These are phyloP conservation scores for Nannochloropsis salina DNA, from an alignment of 108 stramenopile species.

Conservation along the genomic window DNA sequence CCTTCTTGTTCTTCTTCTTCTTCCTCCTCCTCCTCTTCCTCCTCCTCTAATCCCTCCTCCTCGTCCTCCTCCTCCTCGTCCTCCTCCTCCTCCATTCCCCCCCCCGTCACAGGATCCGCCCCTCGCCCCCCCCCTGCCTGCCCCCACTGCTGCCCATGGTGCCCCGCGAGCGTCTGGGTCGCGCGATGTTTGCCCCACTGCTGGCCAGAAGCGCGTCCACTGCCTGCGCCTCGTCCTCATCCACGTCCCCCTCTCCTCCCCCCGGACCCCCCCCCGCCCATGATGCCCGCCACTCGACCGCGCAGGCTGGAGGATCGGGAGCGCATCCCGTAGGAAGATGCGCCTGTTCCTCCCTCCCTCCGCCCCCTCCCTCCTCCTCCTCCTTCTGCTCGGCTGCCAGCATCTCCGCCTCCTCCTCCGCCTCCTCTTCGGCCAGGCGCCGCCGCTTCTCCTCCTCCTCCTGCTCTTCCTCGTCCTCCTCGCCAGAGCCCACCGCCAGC, in stretches of 20 bases:
- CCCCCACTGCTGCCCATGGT: background rate
- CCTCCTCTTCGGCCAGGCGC: background rate
- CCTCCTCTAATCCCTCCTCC: too few species aligned
- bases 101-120: too few species aligned
- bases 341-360: background rate
- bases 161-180: background rate
- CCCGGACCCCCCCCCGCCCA: background rate
- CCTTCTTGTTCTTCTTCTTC: too few species aligned
- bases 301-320: background rate
- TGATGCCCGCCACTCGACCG: background rate
- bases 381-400: background rate
- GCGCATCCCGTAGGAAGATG: background rate
- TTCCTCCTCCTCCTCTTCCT: too few species aligned
- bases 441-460: background rate
- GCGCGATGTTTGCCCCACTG: background rate
- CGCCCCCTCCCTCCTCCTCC: background rate
- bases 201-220: background rate
- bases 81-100: too few species aligned
- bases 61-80: too few species aligned
- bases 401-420: background rate
- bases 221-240: background rate
- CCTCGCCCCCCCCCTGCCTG: background rate
- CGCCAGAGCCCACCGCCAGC: background rate
- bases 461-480: constrained; percentile 11
- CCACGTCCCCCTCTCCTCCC: background rate